Conservation (phyloP, 805 yeast genomes). For the Candida alai region DNA sequence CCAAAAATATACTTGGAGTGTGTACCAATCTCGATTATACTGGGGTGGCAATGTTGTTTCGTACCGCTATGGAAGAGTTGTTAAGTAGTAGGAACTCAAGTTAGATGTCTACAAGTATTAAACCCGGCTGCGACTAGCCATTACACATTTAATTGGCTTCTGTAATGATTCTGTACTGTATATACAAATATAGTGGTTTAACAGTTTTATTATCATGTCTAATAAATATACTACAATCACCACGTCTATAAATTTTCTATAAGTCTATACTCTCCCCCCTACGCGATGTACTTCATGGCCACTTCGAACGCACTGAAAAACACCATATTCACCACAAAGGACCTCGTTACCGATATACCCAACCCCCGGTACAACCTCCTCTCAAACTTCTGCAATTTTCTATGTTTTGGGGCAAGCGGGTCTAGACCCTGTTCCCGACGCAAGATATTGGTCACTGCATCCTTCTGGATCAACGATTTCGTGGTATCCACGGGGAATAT, state of each 20-base stretch:
- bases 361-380: slow-evolving; percentile 69
- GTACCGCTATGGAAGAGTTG: too few species aligned
- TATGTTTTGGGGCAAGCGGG: slow-evolving; percentile 29
- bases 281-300: slow-evolving; percentile 54
- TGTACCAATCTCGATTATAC: too few species aligned
- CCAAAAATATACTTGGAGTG: too few species aligned
- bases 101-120: too few species aligned
- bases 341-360: slow-evolving; percentile 68
- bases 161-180: too few species aligned
- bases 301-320: slow-evolving; percentile 72
- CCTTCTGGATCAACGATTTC: slow-evolving; percentile 72
- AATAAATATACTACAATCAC: too few species aligned
- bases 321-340: slow-evolving; percentile 69
- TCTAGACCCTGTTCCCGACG: slow-evolving; percentile 45
- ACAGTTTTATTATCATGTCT: too few species aligned
- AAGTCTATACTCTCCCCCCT: slow-evolving; percentile 3
- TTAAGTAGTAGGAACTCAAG: too few species aligned
- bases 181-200: too few species aligned
- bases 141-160: too few species aligned
- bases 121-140: too few species aligned
- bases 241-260: not conserved
- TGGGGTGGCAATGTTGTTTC: too few species aligned
- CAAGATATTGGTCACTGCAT: slow-evolving; percentile 64
- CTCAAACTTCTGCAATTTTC: slow-evolving; percentile 29
- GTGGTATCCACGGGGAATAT: slow-evolving; percentile 81